phyloP scores from a whole-genome alignment of 495 filamentous ascomycete genomes.

The Lepidopterella palustris region DNA sequence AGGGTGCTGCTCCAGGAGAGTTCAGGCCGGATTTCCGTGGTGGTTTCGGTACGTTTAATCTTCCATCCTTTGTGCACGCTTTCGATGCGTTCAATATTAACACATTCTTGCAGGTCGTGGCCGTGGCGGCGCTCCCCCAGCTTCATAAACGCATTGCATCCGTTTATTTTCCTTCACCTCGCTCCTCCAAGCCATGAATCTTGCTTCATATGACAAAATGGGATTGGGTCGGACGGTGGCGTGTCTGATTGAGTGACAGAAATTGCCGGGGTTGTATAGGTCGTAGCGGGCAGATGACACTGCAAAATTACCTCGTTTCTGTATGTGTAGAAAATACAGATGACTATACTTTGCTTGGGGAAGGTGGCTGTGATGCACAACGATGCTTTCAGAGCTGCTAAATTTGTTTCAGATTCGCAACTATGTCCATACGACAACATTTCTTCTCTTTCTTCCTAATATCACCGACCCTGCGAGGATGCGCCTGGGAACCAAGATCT shows the following conservation, averaged over 20 bases:
- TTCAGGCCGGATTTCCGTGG: slow-evolving; percentile 80
- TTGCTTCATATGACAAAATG: neutral
- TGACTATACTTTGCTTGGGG: no score
- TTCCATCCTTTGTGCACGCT: neutral
- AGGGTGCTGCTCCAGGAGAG: slow-evolving; percentile 89
- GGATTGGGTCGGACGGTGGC: slow-evolving; percentile 27
- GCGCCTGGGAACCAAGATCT: no score
- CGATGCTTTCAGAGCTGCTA: no score
- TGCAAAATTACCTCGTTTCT: slow-evolving; percentile 22
- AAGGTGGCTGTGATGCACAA: no score
- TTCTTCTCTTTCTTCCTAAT: no score
- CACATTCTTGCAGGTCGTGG: neutral
- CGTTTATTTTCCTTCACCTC: neutral
- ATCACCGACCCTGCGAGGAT: no score
- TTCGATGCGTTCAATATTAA: neutral
- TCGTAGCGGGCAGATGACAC: slow-evolving; percentile 42
- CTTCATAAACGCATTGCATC: slow-evolving; percentile 2
- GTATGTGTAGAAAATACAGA: slow-evolving; percentile 6
- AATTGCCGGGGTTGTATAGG: slow-evolving; percentile 43
- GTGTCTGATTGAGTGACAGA: slow-evolving; percentile 46
- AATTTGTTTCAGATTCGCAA: no score
- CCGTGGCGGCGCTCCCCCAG: slow-evolving; percentile 1
- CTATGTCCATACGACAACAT: no score
- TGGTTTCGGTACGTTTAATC: slow-evolving; percentile 35
- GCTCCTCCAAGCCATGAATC: neutral